A percentile compares a stretch with the other conserved stretches of the same genome.
phyloP scores from a whole-genome alignment of 2,329 filamentous ascomycete species.

The Paracoccidioides brasiliensis region DNA sequence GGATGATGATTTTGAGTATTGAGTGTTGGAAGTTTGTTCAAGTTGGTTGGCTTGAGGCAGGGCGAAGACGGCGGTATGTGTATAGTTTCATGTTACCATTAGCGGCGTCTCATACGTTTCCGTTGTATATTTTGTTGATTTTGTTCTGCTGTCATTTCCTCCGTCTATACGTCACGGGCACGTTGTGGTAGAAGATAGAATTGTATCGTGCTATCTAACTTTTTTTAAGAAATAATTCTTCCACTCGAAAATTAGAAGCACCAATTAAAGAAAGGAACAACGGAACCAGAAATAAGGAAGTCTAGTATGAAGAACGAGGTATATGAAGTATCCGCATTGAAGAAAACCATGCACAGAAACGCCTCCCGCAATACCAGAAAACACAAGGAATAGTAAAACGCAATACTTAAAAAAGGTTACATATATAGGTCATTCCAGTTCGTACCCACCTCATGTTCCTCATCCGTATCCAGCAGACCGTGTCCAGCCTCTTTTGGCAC shows the following conservation, averaged over 20 bases:
- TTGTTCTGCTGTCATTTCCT: no score
- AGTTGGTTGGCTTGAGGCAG: not conserved
- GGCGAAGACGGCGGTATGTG: not conserved
- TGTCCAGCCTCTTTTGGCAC: not conserved
- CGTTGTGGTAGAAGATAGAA: no score
- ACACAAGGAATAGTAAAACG: not conserved
- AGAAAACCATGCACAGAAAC: not conserved
- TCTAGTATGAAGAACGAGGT: not conserved
- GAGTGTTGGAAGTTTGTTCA: conserved; percentile 7
- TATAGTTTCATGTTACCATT: not conserved
- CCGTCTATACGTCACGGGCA: no score
- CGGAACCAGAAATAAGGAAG: no score
- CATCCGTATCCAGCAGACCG: no score
- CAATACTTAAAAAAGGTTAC: not conserved
- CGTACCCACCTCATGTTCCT: not conserved
- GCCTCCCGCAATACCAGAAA: not conserved
- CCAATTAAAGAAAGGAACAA: no score
- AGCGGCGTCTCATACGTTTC: no score
- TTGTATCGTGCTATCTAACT: no score
- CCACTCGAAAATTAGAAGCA: no score
- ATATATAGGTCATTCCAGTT: not conserved
- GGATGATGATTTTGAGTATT: conserved; percentile 98
- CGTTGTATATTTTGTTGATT: no score
- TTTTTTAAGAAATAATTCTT: no score
- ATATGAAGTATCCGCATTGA: not conserved